Percentiles rank a stretch among this genome's conserved stretches.
Conservation (phyloP, 345 rosid species). For the Linum usitatissimum region DNA sequence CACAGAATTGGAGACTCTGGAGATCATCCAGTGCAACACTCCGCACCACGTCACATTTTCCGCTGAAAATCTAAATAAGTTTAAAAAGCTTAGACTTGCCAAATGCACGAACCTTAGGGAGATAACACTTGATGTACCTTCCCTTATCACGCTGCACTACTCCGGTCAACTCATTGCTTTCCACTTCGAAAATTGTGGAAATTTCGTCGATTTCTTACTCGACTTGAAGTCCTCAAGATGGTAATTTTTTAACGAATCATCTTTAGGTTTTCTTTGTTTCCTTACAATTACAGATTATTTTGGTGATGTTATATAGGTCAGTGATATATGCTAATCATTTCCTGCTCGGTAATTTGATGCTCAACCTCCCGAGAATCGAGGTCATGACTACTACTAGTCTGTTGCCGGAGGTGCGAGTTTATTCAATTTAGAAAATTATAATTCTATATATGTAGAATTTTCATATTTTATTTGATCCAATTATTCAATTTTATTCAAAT, state of each 20-base stretch:
- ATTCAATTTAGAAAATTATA: too few species aligned
- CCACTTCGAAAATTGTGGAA: too few species aligned
- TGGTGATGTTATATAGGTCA: too few species aligned
- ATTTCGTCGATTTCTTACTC: too few species aligned
- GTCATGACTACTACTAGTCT: background rate
- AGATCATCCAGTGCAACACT: background rate
- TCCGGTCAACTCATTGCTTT: background rate
- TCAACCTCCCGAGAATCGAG: background rate
- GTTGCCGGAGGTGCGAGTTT: background rate
- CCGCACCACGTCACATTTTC: background rate
- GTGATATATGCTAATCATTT: too few species aligned
- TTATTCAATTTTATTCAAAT: too few species aligned
- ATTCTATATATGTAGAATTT: too few species aligned
- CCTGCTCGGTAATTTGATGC: background rate
- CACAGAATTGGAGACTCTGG: background rate
- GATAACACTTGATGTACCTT: background rate
- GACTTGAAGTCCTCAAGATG: too few species aligned
- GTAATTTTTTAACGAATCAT: too few species aligned
- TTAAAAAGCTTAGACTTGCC: background rate
- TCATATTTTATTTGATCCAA: too few species aligned
- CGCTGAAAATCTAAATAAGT: background rate
- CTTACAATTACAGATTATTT: too few species aligned
- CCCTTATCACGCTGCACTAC: background rate
- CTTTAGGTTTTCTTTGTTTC: too few species aligned
- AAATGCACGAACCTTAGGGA: background rate